These are phyloP conservation scores for Aphanomyces invadans DNA, from an alignment of 352 stramenopile genomes.

Conservation along the genomic window DNA sequence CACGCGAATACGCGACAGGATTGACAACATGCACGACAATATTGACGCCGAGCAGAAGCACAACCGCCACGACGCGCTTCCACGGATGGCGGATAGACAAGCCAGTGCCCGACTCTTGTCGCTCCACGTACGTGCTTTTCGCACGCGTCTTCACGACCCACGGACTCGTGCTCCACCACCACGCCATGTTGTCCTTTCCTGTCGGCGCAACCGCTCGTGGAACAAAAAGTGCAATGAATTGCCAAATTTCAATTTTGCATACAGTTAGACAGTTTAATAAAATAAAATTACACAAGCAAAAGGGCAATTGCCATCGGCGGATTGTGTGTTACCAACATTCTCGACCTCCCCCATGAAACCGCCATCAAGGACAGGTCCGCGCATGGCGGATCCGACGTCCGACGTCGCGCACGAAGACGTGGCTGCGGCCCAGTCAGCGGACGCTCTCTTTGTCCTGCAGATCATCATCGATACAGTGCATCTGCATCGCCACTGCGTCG, in stretches of 20 bases:
- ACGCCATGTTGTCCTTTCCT: neutral
- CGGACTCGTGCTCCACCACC: conserved; percentile 11
- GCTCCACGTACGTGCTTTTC: conserved; percentile 24
- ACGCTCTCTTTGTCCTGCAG: conserved; percentile 19
- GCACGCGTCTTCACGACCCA: conserved; percentile 13
- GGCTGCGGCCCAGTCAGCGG: neutral
- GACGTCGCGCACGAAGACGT: too few species aligned
- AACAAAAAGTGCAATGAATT: conserved; percentile 1
- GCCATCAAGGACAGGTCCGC: too few species aligned
- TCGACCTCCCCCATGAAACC: too few species aligned
- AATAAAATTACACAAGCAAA: too few species aligned
- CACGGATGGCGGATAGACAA: conserved; percentile 14
- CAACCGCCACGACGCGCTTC: conserved; percentile 2
- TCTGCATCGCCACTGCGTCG: neutral
- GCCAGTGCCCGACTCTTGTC: conserved; percentile 19
- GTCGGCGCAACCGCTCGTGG: neutral
- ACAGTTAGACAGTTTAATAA: too few species aligned
- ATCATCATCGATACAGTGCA: conserved; percentile 16
- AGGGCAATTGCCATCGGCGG: too few species aligned
- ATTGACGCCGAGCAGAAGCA: conserved; percentile 18
- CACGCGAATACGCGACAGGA: conserved; percentile 14
- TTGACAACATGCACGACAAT: conserved; percentile 14
- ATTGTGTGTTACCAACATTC: too few species aligned
- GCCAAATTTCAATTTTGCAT: neutral
- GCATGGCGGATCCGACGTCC: too few species aligned